Evolutionary conservation across 2,329 filamentous ascomycete genomes (phyloP), one percentile per base, ranked within the genome.

Genomic region (Stagonosporopsis rhizophila): DNA sequence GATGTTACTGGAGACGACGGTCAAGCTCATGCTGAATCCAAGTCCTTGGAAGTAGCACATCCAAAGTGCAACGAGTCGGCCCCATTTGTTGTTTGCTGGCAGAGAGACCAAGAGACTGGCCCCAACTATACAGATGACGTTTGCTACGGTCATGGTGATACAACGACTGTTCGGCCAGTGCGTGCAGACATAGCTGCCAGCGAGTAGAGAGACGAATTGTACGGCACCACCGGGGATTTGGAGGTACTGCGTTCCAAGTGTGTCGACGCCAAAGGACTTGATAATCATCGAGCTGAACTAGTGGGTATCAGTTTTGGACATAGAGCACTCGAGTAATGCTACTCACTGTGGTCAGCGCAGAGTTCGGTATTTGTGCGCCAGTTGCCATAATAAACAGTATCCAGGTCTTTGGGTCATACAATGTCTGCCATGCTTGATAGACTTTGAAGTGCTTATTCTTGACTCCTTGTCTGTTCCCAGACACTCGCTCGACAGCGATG

Each of bases 231-330:
- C 84, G 0, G 85, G 84, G 50, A 87, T 87, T 59, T 86, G 83
- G 9, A 87, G 80, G 56, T 85, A 85, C 56, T 85, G 83, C 85
- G 95, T 45, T 95, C 95, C 2, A 90, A 98, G 76, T 84, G 92
- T 41, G 87, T 98, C 78, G 96, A 98, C 66, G 91, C 91, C 19
- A 91, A 98, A 77, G 90, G 79, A 79, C n/a, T 73, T 72, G 48
- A 83, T 77, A 48, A 83, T 80, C 17, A 82, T 74, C 11, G 78
- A 80, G 1, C 76, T 78, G 60, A 83, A 82, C 69, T 78, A 50
- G 17, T 20, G 2, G 14, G 17, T 35, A 22, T 47, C n/a, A 54
- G 15, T 32, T 14, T 17, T 14, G 17, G 12, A 14, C 14, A 32
- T 6, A n/a, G 14, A 14, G 8, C 3, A 5, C 27, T 11, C 12